Evolutionary conservation across 2,329 filamentous ascomycete species (phyloP), one percentile per base, ranked within the genome.

Genomic region (Aphanocladium album): DNA sequence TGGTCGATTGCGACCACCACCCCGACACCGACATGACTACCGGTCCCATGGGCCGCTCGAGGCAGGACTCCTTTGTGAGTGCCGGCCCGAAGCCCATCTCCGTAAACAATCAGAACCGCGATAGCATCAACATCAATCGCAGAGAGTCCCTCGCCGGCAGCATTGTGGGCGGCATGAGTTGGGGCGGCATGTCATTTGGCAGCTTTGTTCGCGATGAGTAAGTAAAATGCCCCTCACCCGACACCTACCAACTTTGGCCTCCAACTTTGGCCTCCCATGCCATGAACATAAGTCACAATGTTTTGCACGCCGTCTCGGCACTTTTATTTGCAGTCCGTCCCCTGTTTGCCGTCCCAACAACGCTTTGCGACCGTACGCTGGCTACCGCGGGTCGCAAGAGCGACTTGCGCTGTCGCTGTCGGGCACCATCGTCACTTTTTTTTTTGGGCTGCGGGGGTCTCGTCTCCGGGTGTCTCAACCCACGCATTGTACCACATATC

Each of bases 131-230:
- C 70, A 81, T 84, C 63, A 81, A 78, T 58, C 80, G 85, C 64
- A 79, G 85, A 67, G 86, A 88, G 72, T 85, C 81, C 60, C 73
- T 88, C 37, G 85, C 84, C 17, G 85, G 84, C 53, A 88, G 85
- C 70, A 74, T 88, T 61, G 85, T 87, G 77, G 89, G 87, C 65
- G 93, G 93, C 68, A 92, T 96, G 88, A 97, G 93, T 76, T 99
- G 93, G 93, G 93, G 93, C 71, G 93, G 93, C 66, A 86, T 96
- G 63, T 98, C 93, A 9, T 91, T 98, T 66, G 93, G 93, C 64
- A 98, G 93, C 71, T 98, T 96, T 81, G 95, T 99, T 75, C 85
- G 91, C 74, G 93, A 99, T 78, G 95, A 99, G 95, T 99, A 86
- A 86, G 93, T 80, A 62, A 54, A 60, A 60, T 55, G 57, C 57